Evolutionary conservation across 208 protist genomes (phyloP).

Genomic region (Phytomonas francai): DNA sequence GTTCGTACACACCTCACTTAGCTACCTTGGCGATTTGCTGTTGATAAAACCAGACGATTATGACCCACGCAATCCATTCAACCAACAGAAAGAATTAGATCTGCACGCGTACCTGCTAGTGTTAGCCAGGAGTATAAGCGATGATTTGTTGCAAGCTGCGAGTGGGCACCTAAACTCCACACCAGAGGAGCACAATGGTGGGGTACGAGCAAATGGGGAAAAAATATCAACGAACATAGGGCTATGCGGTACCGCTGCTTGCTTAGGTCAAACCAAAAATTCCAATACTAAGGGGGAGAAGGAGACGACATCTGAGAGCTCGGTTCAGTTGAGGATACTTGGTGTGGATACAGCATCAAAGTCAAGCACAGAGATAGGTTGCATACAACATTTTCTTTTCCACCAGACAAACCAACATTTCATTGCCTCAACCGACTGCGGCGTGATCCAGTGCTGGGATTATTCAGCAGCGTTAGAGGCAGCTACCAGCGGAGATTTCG

Average conservation of each 20-base stretch:
- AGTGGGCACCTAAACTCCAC: background rate
- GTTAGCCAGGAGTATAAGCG: background rate
- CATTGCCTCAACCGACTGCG: background rate
- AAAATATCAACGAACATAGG: background rate
- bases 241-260: background rate
- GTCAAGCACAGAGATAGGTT: background rate
- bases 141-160: background rate
- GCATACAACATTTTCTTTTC: background rate
- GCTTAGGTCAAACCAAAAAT: background rate
- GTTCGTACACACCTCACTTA: conserved; percentile 58
- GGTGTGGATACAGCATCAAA: background rate
- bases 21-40: conserved; percentile 61
- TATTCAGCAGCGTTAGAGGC: background rate
- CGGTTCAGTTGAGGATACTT: background rate
- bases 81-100: conserved; percentile 39
- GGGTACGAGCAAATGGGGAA: background rate
- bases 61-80: conserved; percentile 64
- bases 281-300: background rate
- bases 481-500: background rate
- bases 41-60: conserved; percentile 68
- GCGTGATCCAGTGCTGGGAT: background rate
- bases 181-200: background rate
- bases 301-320: background rate
- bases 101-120: conserved; percentile 29
- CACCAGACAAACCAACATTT: background rate